These are phyloP conservation scores for Cynara cardunculus DNA, from an alignment of 129 eudicot species.

Conservation along the genomic window DNA sequence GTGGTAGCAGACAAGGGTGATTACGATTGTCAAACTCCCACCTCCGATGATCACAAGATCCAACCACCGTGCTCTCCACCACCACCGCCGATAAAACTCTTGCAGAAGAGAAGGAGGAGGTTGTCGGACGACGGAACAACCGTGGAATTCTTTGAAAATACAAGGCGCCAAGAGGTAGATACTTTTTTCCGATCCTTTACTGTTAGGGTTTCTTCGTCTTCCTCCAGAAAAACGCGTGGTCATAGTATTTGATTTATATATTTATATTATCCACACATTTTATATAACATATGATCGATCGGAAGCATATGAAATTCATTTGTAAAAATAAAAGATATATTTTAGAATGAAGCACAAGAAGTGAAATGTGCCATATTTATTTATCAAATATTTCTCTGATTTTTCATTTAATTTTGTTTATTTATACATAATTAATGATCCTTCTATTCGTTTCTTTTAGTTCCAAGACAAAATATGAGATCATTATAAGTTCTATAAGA, in stretches of 20 bases:
- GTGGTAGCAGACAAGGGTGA: neutral
- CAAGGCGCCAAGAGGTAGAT: slow-evolving; percentile 32
- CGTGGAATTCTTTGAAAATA: slow-evolving; percentile 22
- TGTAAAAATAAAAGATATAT: neutral
- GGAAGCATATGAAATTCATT: neutral
- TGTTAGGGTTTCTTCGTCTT: slow-evolving; percentile 28
- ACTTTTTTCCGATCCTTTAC: slow-evolving; percentile 22
- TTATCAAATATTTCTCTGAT: neutral
- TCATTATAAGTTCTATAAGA: neutral
- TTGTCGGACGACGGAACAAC: slow-evolving; percentile 7
- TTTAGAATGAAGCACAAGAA: neutral
- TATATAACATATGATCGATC: neutral
- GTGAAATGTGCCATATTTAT: neutral
- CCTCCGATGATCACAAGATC: slow-evolving; percentile 34
- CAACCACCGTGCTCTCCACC: slow-evolving; percentile 7
- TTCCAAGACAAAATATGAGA: neutral
- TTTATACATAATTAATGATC: neutral
- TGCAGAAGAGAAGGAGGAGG: slow-evolving; percentile 18
- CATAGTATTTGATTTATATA: slow-evolving; percentile 25
- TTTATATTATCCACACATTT: neutral
- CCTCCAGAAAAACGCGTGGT: slow-evolving; percentile 27
- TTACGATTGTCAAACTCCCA: slow-evolving; percentile 22
- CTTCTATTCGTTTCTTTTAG: neutral
- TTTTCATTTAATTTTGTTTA: neutral
- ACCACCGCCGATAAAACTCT: slow-evolving; percentile 10